Evolutionary conservation across 2,329 filamentous ascomycete species (phyloP).

Genomic region (Zymoseptoria crescenta): DNA sequence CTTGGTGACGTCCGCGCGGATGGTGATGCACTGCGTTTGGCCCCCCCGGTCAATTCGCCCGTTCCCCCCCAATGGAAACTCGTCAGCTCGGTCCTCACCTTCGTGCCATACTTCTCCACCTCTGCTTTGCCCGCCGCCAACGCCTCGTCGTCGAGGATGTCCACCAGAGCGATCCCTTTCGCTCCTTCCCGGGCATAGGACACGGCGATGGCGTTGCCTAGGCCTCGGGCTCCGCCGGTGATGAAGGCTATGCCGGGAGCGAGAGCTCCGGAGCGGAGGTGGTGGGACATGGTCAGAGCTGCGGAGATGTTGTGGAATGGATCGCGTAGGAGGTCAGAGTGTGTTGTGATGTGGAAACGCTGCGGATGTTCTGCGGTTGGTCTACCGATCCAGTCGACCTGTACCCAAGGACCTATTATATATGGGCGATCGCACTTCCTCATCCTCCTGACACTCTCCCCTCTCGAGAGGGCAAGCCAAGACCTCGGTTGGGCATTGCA

Average conservation of each 20-base stretch:
- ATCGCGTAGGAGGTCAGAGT: no score
- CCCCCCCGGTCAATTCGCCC: neutral
- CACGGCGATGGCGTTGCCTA: constrained; percentile 22
- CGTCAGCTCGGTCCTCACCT: constrained; percentile 3
- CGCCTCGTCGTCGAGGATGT: constrained; percentile 19
- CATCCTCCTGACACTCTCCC: no score
- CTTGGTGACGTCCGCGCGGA: constrained; percentile 25
- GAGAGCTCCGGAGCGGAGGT: constrained; percentile 15
- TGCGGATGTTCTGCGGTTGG: no score
- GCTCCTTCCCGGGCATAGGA: constrained; percentile 23
- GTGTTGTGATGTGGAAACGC: no score
- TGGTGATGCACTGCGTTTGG: constrained; percentile 14
- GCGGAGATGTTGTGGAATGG: no score
- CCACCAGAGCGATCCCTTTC: constrained; percentile 20
- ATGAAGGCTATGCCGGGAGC: constrained; percentile 24
- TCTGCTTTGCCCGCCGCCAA: constrained; percentile 17
- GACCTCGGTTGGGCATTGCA: no score
- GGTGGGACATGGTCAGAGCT: constrained; percentile 3
- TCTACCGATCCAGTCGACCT: no score
- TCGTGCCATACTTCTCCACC: constrained; percentile 20
- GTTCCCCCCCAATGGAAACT: neutral
- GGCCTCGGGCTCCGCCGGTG: constrained; percentile 20
- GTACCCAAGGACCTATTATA: no score
- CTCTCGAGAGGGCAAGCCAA: no score
- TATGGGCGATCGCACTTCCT: no score